A percentile compares a stretch with the other conserved stretches of the same genome.
Conservation (phyloP, 2,329 filamentous ascomycete species). For the Aschersonia sp. region DNA sequence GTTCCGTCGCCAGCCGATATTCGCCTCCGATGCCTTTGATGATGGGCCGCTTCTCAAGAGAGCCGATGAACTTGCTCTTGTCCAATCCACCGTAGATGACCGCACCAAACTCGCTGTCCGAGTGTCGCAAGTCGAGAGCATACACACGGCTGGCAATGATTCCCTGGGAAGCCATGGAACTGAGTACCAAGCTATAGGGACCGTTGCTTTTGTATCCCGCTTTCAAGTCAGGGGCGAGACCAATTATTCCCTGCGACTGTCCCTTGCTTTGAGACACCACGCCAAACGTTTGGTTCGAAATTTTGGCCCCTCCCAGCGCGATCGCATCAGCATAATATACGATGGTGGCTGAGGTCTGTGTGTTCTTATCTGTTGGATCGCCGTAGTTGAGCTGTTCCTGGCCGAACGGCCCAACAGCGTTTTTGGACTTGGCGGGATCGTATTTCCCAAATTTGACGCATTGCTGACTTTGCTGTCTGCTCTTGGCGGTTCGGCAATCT, state of each 20-base stretch:
- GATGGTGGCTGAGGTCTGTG: conserved; percentile 23
- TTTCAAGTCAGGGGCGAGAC: conserved; percentile 27
- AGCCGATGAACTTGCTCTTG: conserved; percentile 33
- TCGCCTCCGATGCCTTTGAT: conserved; percentile 21
- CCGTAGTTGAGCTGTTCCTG: conserved; percentile 23
- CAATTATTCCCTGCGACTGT: conserved; percentile 37
- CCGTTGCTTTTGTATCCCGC: conserved; percentile 20
- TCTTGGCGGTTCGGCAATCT: conserved; percentile 24
- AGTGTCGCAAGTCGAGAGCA: conserved; percentile 32
- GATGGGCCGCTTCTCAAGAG: conserved; percentile 27
- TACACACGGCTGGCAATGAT: conserved; percentile 35
- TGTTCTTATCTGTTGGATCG: conserved; percentile 19
- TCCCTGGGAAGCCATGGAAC: conserved; percentile 29
- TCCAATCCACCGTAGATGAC: conserved; percentile 40
- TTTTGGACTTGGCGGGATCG: conserved; percentile 24
- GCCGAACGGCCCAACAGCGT: conserved; percentile 21
- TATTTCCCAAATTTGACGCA: conserved; percentile 29
- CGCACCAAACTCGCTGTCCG: conserved; percentile 27
- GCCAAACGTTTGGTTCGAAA: conserved; percentile 34
- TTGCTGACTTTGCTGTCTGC: conserved; percentile 16
- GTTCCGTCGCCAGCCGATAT: conserved; percentile 19
- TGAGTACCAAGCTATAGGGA: conserved; percentile 39
- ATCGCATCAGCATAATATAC: conserved; percentile 31
- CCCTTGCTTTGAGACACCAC: conserved; percentile 27
- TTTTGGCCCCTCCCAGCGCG: conserved; percentile 24